These are phyloP conservation scores for Tolypocladium nubicola DNA, from an alignment of 2,329 filamentous ascomycete species.

Conservation along the genomic window DNA sequence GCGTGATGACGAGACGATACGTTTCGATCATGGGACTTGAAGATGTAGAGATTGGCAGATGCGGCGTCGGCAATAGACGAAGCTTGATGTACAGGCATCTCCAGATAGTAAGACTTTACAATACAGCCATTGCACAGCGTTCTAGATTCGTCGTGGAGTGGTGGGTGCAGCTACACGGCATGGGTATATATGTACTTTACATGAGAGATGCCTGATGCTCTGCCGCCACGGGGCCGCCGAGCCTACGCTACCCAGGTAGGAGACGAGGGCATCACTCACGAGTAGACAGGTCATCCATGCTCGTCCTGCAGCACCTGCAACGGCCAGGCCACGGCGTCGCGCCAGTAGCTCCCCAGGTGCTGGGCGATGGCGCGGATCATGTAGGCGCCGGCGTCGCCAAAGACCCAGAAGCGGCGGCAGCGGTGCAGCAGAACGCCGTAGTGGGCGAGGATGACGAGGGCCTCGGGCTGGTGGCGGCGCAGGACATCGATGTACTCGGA, in stretches of 20 bases:
- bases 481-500: slow-evolving; percentile 23
- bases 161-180: neutral
- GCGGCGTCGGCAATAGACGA: neutral
- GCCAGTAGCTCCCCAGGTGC: slow-evolving; percentile 22
- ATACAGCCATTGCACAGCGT: neutral
- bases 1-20: neutral
- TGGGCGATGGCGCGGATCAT: slow-evolving; percentile 20
- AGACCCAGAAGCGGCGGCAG: slow-evolving; percentile 27
- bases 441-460: slow-evolving; percentile 36
- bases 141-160: neutral
- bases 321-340: slow-evolving; percentile 21
- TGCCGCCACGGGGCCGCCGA: neutral
- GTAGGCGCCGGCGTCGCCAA: slow-evolving; percentile 20
- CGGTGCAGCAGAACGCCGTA: slow-evolving; percentile 37
- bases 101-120: neutral
- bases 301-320: slow-evolving; percentile 13
- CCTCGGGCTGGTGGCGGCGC: slow-evolving; percentile 25
- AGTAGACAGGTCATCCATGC: neutral
- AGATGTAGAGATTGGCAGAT: neutral
- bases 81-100: neutral
- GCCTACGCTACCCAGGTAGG: neutral
- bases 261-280: neutral
- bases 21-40: neutral
- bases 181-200: neutral
- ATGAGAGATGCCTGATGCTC: neutral